Conservation (phyloP, 2,329 filamentous ascomycete species). For the Pseudodiploospora longispora region DNA sequence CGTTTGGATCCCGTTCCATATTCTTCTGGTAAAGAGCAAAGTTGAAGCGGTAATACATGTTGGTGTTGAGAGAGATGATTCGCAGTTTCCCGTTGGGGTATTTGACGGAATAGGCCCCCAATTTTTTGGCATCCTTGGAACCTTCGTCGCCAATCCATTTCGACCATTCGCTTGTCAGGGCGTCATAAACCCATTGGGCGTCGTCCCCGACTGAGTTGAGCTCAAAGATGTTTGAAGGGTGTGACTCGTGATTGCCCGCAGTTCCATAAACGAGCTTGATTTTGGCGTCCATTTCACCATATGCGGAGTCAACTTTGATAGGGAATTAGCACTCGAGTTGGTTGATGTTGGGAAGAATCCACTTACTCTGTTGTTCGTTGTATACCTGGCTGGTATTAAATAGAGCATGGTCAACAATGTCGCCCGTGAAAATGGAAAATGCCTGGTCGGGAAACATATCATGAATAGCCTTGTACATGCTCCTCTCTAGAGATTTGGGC, state of each 20-base stretch:
- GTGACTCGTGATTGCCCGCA: slow-evolving; percentile 49
- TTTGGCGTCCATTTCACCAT: slow-evolving; percentile 34
- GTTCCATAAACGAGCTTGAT: slow-evolving; percentile 42
- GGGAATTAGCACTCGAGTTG: neutral
- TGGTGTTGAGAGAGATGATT: slow-evolving; percentile 52
- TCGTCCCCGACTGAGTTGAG: slow-evolving; percentile 29
- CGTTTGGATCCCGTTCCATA: slow-evolving; percentile 40
- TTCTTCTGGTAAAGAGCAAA: slow-evolving; percentile 45
- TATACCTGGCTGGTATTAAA: slow-evolving; percentile 34
- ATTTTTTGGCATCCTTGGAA: slow-evolving; percentile 24
- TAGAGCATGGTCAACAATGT: slow-evolving; percentile 46
- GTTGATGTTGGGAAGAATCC: too few relatives aligned
- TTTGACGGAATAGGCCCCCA: slow-evolving; percentile 42
- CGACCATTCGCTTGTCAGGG: slow-evolving; percentile 37
- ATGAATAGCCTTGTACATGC: slow-evolving; percentile 46
- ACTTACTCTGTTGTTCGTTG: slow-evolving; percentile 23
- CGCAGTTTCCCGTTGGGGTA: slow-evolving; percentile 40
- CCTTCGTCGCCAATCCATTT: slow-evolving; percentile 34
- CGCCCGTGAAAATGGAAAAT: slow-evolving; percentile 51
- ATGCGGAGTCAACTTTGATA: slow-evolving; percentile 33
- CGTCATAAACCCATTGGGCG: slow-evolving; percentile 45
- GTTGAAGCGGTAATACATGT: slow-evolving; percentile 52
- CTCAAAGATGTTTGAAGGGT: slow-evolving; percentile 44
- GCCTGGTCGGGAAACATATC: slow-evolving; percentile 36
- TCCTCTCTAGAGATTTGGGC: slow-evolving; percentile 42